These are phyloP conservation scores for Corymbia calophylla DNA, from an alignment of 441 rosid genomes.

Conservation along the genomic window DNA sequence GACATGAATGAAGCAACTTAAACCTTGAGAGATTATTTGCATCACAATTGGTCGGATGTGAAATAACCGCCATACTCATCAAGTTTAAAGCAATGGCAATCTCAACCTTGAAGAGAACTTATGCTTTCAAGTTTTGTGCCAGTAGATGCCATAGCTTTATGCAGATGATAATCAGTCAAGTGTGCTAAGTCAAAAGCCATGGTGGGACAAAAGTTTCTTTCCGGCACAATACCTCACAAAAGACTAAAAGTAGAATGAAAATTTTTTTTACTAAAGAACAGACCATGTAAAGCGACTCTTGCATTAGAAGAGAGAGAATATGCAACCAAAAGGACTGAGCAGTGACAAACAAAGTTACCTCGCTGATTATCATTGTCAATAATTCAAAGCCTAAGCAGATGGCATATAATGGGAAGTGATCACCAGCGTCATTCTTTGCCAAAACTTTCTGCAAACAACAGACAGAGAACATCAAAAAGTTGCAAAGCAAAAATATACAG, in stretches of 20 bases:
- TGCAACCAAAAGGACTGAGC: background rate
- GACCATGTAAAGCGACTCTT: background rate
- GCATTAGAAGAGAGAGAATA: background rate
- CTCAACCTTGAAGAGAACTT: background rate
- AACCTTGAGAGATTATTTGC: background rate
- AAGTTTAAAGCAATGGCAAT: background rate
- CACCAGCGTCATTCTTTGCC: conserved; percentile 77
- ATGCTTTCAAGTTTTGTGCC: background rate
- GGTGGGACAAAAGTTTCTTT: background rate
- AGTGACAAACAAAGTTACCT: conserved; percentile 23
- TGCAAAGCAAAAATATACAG: background rate
- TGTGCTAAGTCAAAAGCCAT: background rate
- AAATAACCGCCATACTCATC: background rate
- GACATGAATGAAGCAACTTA: background rate
- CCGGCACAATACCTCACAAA: background rate
- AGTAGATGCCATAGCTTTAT: background rate
- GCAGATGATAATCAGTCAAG: background rate
- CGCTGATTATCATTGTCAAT: conserved; percentile 67
- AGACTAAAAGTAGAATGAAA: background rate
- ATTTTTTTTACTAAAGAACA: accelerated
- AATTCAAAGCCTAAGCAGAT: conserved; percentile 88
- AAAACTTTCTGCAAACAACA: conserved; percentile 48
- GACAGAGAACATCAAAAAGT: background rate
- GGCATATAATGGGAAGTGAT: conserved; percentile 75
- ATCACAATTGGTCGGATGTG: background rate